Percentiles rank a stretch among this genome's conserved stretches.
Conservation (phyloP, 208 protist species). For the Tritrichomonas musculus region DNA sequence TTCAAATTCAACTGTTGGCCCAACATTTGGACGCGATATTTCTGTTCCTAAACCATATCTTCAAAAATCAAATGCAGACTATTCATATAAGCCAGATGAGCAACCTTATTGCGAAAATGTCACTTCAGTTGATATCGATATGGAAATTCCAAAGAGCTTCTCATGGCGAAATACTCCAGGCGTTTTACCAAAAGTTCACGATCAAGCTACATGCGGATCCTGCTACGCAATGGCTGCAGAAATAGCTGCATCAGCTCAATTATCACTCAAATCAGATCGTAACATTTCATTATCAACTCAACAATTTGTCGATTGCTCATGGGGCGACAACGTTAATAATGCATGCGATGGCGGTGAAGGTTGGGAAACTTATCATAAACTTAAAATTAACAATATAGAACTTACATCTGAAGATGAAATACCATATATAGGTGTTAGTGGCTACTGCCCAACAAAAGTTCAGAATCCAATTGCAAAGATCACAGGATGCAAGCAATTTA, state of each 20-base stretch:
- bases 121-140: neutral
- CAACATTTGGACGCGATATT: too few relatives aligned
- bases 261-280: neutral
- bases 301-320: constrained; percentile 1
- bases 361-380: neutral
- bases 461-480: neutral
- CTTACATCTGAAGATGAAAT: neutral
- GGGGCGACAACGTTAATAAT: neutral
- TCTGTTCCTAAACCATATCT: too few relatives aligned
- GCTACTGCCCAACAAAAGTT: neutral
- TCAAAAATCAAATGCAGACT: too few relatives aligned
- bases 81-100: too few relatives aligned
- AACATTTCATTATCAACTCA: neutral
- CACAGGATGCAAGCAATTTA: neutral
- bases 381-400: neutral
- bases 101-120: too few relatives aligned
- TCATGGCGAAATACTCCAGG: neutral
- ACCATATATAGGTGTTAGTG: neutral
- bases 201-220: neutral
- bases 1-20: too few relatives aligned
- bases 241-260: neutral
- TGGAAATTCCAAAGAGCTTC: neutral
- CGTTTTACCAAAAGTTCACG: neutral
- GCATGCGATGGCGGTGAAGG: neutral
- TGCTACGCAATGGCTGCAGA: neutral